Percentiles rank a stretch among this genome's conserved stretches.
phyloP scores from a whole-genome alignment of 2,329 filamentous ascomycete species.

The Verticillium dahliae region DNA sequence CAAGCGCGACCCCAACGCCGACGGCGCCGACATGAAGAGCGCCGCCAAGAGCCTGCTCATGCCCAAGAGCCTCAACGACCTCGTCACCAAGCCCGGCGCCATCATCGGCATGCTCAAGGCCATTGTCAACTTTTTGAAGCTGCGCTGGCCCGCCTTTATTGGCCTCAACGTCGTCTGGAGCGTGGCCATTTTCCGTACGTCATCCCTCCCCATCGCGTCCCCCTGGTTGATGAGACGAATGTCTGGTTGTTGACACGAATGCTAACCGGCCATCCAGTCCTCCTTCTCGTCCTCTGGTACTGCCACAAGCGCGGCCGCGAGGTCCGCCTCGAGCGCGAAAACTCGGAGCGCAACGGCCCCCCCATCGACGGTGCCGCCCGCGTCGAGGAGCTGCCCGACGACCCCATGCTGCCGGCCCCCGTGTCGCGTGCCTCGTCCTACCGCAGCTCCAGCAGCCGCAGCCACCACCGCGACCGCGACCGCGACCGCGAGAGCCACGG shows the following conservation, averaged over 20 bases:
- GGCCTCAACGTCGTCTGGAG: constrained; percentile 91
- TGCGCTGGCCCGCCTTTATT: constrained; percentile 83
- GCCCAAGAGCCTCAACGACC: constrained; percentile 66
- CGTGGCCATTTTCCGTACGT: constrained; percentile 73
- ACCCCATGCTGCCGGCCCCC: constrained; percentile 33
- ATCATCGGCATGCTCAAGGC: constrained; percentile 77
- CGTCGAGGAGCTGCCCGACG: constrained; percentile 44
- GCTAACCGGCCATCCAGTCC: constrained; percentile 42
- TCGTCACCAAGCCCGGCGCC: constrained; percentile 82
- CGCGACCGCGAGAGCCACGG: background rate
- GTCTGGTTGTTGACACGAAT: too few relatives aligned
- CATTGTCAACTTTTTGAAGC: constrained; percentile 84
- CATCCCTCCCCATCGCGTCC: background rate
- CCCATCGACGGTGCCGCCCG: constrained; percentile 29
- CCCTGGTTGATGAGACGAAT: background rate
- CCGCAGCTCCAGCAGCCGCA: constrained; percentile 11
- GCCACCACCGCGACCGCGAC: background rate
- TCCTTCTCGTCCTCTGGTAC: constrained; percentile 95
- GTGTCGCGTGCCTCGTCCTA: constrained; percentile 9
- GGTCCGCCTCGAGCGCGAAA: constrained; percentile 60
- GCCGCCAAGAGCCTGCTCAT: constrained; percentile 61
- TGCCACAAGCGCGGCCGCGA: constrained; percentile 93
- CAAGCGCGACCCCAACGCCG: constrained; percentile 41
- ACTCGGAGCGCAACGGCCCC: constrained; percentile 19
- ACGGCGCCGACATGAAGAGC: constrained; percentile 38